Percentiles rank a stretch among this genome's conserved stretches.
Evolutionary conservation across 306 rosid species (phyloP).

Genomic region (Sophora flavescens): DNA sequence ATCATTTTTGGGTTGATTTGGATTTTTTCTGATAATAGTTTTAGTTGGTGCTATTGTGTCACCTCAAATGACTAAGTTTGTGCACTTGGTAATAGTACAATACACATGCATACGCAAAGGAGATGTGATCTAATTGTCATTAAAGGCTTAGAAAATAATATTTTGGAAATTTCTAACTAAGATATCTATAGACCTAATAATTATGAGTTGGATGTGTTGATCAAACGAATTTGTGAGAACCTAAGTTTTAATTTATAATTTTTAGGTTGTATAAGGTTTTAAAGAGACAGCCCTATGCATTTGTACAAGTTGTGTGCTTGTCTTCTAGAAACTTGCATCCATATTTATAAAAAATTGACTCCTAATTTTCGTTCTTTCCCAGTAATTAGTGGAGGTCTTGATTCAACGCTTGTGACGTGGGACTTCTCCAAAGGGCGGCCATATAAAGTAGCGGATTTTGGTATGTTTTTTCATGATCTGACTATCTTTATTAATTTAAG

Average conservation of each 20-base stretch:
- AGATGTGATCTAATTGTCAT: background rate
- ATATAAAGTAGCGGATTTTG: slow-evolving; percentile 68
- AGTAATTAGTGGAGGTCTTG: slow-evolving; percentile 97
- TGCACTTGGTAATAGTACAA: background rate
- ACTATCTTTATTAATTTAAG: slow-evolving; percentile 8
- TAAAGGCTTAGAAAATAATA: slow-evolving; percentile 24
- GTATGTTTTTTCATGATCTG: slow-evolving; percentile 49
- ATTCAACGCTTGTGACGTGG: slow-evolving; percentile 87
- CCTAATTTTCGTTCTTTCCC: slow-evolving; percentile 33
- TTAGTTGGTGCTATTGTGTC: background rate
- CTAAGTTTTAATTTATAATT: slow-evolving; percentile 23
- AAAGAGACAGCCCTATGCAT: background rate
- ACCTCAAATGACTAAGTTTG: slow-evolving; percentile 16
- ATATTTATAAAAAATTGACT: slow-evolving; percentile 36
- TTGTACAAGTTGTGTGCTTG: slow-evolving; percentile 25
- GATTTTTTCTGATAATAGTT: slow-evolving; percentile 15
- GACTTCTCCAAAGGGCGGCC: slow-evolving; percentile 94
- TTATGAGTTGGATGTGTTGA: background rate
- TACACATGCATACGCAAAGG: background rate
- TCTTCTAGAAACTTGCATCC: slow-evolving; percentile 33
- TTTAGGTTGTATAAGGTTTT: slow-evolving; percentile 4
- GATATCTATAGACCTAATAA: background rate
- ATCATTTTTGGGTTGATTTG: slow-evolving; percentile 19
- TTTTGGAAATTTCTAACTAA: background rate
- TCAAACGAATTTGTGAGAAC: slow-evolving; percentile 21